phyloP scores from a whole-genome alignment of 2,329 filamentous ascomycete genomes.

The Fusarium sp. region DNA sequence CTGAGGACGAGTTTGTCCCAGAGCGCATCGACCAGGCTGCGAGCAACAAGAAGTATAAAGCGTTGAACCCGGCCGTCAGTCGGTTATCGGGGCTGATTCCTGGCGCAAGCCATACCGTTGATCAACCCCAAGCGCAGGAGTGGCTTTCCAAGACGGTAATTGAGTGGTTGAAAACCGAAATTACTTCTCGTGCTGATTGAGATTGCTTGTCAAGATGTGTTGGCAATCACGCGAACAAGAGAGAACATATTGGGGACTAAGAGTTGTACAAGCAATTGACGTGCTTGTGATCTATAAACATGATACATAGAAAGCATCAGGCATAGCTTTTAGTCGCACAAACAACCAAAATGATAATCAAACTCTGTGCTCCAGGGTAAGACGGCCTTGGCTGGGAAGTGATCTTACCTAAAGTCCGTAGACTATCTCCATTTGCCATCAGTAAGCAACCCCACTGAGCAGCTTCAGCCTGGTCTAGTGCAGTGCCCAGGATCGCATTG shows the following conservation, averaged over 20 bases:
- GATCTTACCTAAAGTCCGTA: slow-evolving; percentile 7
- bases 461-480: slow-evolving; percentile 1
- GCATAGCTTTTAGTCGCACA: not conserved
- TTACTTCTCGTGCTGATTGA: not conserved
- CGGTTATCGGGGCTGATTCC: slow-evolving; percentile 63
- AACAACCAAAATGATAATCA: not conserved
- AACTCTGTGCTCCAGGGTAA: slow-evolving; percentile 3
- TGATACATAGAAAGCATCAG: not conserved
- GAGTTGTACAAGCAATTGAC: not conserved
- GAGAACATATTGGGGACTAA: not conserved
- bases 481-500: not conserved
- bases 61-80: slow-evolving; percentile 57
- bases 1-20: slow-evolving; percentile 73
- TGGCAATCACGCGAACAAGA: not conserved
- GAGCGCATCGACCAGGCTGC: slow-evolving; percentile 63
- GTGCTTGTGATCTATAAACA: not conserved
- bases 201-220: not conserved
- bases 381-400: not conserved
- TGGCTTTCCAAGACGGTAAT: slow-evolving; percentile 61
- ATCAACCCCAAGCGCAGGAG: slow-evolving; percentile 54
- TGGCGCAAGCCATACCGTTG: slow-evolving; percentile 61
- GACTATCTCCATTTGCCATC: slow-evolving; percentile 1
- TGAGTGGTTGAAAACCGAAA: slow-evolving; percentile 53
- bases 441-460: slow-evolving; percentile 11
- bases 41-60: slow-evolving; percentile 67